These are phyloP conservation scores for Rubus parviflorus DNA, from an alignment of 306 rosid genomes.

Conservation along the genomic window DNA sequence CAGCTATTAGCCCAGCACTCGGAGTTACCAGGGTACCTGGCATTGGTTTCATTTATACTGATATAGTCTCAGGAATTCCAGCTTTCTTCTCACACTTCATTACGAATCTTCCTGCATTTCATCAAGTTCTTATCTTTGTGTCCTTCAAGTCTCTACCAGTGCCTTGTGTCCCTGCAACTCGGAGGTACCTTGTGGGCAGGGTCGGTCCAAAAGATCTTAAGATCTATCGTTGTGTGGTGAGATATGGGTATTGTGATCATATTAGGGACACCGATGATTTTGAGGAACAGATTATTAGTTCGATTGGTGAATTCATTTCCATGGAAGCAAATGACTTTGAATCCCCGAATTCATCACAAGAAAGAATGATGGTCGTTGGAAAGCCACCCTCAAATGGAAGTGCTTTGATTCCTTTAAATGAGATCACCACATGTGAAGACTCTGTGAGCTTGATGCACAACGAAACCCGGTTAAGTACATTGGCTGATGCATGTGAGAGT, in stretches of 20 bases:
- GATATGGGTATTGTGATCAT: conserved; percentile 71
- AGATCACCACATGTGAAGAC: conserved; percentile 16
- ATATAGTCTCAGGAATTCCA: conserved; percentile 72
- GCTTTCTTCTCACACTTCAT: conserved; percentile 86
- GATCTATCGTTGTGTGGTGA: conserved; percentile 74
- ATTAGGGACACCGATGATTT: conserved; percentile 59
- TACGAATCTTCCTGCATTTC: conserved; percentile 80
- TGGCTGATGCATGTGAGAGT: conserved; percentile 28
- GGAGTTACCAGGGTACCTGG: conserved; percentile 78
- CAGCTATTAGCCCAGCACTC: conserved; percentile 57
- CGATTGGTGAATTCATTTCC: conserved; percentile 72
- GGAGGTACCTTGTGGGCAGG: conserved; percentile 74
- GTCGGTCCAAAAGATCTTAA: conserved; percentile 55
- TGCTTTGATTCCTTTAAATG: conserved; percentile 53
- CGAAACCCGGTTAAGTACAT: conserved; percentile 44
- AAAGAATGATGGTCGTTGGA: conserved; percentile 68
- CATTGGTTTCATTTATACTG: conserved; percentile 77
- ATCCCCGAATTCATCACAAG: conserved; percentile 42
- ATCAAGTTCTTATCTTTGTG: conserved; percentile 70
- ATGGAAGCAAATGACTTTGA: conserved; percentile 55
- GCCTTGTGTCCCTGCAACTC: conserved; percentile 56
- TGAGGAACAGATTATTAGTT: conserved; percentile 74
- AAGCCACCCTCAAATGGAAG: conserved; percentile 46
- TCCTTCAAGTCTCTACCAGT: conserved; percentile 72
- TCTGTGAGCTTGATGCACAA: conserved; percentile 20